These are phyloP conservation scores for Umbellularia californica DNA, from an alignment of 164 flowering plant species.

Conservation along the genomic window DNA sequence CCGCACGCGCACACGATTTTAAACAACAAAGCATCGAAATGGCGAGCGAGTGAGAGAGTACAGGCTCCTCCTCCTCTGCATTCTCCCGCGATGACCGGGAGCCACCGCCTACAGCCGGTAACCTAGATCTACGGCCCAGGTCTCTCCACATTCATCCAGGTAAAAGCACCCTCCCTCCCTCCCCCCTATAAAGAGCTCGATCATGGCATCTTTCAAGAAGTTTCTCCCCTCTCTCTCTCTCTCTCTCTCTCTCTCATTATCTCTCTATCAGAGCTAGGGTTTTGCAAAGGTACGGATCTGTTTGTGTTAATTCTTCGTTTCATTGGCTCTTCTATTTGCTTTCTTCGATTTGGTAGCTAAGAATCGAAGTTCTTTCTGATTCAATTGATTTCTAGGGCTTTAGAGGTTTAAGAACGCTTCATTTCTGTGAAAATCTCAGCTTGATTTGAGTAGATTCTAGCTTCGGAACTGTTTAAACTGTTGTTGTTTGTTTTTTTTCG, in stretches of 20 bases:
- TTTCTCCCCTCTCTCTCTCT: not conserved
- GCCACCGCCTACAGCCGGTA: constrained; percentile 6
- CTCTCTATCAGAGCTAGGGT: constrained; percentile 4
- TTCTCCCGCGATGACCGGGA: no score
- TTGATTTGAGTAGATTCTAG: not conserved
- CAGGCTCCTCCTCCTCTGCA: no score
- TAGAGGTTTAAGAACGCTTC: not conserved
- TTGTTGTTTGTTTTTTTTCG: not conserved
- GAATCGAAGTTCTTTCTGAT: not conserved
- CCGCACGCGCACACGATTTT: no score
- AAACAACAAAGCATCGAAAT: no score
- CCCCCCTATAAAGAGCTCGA: not conserved
- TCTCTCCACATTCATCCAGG: not conserved
- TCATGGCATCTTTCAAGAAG: not conserved
- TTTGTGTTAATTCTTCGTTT: not conserved
- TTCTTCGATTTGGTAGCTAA: not conserved
- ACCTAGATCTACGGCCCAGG: not conserved
- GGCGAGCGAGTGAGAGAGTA: no score
- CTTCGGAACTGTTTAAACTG: not conserved
- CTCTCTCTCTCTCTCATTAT: no score
- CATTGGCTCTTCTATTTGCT: not conserved
- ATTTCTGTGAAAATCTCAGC: not conserved
- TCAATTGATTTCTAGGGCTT: not conserved
- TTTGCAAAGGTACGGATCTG: constrained; percentile 5
- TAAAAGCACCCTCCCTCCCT: not conserved